Percentiles rank a stretch among this genome's conserved stretches.
Evolutionary conservation across 257 asterid genomes (phyloP).

Genomic region (Forsythia viridissima): DNA sequence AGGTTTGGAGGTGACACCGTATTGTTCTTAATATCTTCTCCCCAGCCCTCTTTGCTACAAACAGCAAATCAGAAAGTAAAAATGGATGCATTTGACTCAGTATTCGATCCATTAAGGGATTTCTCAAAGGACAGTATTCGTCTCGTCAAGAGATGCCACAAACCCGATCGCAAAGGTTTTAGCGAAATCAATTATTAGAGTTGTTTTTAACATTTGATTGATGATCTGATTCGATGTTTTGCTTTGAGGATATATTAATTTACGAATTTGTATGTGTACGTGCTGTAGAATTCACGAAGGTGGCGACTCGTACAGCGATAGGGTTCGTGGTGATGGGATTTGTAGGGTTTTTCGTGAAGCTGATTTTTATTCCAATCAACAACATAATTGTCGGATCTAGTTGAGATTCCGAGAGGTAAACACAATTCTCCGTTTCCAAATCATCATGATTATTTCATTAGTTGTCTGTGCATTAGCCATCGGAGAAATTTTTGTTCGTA

Average conservation of each 20-base stretch:
- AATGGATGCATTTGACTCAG: slow-evolving; percentile 19
- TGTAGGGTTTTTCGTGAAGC: slow-evolving; percentile 28
- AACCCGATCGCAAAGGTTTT: slow-evolving; percentile 30
- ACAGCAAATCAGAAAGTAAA: no score
- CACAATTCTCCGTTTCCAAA: not conserved
- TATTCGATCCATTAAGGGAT: slow-evolving; percentile 23
- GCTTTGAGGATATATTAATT: not conserved
- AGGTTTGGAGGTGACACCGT: no score
- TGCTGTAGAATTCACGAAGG: slow-evolving; percentile 26
- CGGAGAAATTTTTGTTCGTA: no score
- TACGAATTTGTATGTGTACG: not conserved
- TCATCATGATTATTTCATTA: no score
- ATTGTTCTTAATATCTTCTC: no score
- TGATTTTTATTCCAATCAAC: slow-evolving; percentile 30
- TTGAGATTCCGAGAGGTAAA: slow-evolving; percentile 9
- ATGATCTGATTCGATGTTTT: not conserved
- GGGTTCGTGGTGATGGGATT: slow-evolving; percentile 37
- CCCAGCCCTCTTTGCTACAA: no score
- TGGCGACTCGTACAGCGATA: slow-evolving; percentile 31
- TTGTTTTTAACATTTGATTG: not conserved
- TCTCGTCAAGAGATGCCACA: slow-evolving; percentile 31
- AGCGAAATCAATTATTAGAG: not conserved
- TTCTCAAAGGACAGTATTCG: slow-evolving; percentile 31
- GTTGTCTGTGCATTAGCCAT: no score
- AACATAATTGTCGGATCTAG: slow-evolving; percentile 30